A percentile compares a stretch with the other conserved stretches of the same genome.
Conservation (phyloP, 306 rosid genomes). For the Cyclanthera cordifolia region DNA sequence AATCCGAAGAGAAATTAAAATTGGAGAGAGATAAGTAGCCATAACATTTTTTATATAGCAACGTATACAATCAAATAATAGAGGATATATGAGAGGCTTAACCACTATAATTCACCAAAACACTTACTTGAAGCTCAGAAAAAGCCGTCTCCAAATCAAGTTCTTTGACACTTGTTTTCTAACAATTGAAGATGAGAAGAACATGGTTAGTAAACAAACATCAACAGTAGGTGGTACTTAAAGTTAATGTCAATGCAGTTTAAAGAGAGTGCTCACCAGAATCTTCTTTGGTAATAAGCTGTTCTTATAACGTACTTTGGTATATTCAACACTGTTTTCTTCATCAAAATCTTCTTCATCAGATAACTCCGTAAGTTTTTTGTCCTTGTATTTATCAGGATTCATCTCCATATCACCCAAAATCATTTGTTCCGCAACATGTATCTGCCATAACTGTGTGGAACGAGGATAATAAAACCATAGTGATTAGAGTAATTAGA, state of each 20-base stretch:
- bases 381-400: slow-evolving; percentile 73
- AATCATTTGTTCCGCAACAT: slow-evolving; percentile 83
- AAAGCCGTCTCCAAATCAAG: slow-evolving; percentile 81
- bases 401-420: slow-evolving; percentile 62
- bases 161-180: slow-evolving; percentile 88
- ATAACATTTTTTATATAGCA: not conserved
- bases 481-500: not conserved
- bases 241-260: not conserved
- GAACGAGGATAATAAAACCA: not conserved
- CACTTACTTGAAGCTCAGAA: slow-evolving; percentile 76
- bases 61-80: not conserved
- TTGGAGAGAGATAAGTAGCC: not conserved
- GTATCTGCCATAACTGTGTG: slow-evolving; percentile 90
- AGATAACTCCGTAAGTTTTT: slow-evolving; percentile 50
- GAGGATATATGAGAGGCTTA: not conserved
- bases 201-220: slow-evolving; percentile 19
- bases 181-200: slow-evolving; percentile 22
- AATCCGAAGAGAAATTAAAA: slow-evolving; percentile 13
- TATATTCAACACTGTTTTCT: slow-evolving; percentile 50
- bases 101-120: slow-evolving; percentile 14
- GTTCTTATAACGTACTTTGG: slow-evolving; percentile 62
- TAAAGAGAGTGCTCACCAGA: slow-evolving; percentile 45
- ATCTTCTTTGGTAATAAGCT: slow-evolving; percentile 43
- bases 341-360: slow-evolving; percentile 70
- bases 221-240: slow-evolving; percentile 11